Percentiles rank a stretch among this genome's conserved stretches.
Evolutionary conservation across 2,329 filamentous ascomycete genomes (phyloP).

Genomic region (Calonectria fujianensis): DNA sequence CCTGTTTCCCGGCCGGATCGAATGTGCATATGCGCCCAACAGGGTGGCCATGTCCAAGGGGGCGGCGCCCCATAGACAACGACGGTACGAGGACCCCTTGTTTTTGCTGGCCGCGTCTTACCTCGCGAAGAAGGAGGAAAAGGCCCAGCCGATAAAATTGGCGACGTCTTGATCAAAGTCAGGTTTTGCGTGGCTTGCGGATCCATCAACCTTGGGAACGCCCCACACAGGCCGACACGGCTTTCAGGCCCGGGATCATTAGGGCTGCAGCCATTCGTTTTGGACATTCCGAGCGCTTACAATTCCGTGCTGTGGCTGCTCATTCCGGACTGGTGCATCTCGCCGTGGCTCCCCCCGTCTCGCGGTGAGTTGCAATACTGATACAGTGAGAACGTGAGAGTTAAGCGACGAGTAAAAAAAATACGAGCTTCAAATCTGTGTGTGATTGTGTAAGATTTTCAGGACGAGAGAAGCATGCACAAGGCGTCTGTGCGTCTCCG

Average conservation of each 20-base stretch:
- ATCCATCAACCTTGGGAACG: conserved; percentile 20
- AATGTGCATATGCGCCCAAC: conserved; percentile 41
- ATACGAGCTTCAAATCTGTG: conserved; percentile 13
- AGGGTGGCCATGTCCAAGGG: conserved; percentile 35
- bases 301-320: conserved; percentile 21
- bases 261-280: conserved; percentile 39
- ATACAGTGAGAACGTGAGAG: neutral
- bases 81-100: conserved; percentile 37
- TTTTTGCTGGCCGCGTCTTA: conserved; percentile 15
- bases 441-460: conserved; percentile 25
- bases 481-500: conserved; percentile 22
- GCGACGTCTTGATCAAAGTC: conserved; percentile 27
- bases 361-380: conserved; percentile 36
- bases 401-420: conserved; percentile 12
- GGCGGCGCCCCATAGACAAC: conserved; percentile 17
- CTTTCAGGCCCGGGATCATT: conserved; percentile 25
- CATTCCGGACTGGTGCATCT: conserved; percentile 23
- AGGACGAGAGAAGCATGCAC: conserved; percentile 1
- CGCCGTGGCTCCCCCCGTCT: conserved; percentile 18
- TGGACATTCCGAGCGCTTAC: conserved; percentile 24
- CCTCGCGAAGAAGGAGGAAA: conserved; percentile 3
- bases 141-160: conserved; percentile 12
- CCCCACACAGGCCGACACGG: conserved; percentile 24
- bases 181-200: conserved; percentile 23
- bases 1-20: conserved; percentile 38